Base-by-base conservation (phyloP, 345 rosid genomes). In the Streptanthus diversifolius region DNA sequence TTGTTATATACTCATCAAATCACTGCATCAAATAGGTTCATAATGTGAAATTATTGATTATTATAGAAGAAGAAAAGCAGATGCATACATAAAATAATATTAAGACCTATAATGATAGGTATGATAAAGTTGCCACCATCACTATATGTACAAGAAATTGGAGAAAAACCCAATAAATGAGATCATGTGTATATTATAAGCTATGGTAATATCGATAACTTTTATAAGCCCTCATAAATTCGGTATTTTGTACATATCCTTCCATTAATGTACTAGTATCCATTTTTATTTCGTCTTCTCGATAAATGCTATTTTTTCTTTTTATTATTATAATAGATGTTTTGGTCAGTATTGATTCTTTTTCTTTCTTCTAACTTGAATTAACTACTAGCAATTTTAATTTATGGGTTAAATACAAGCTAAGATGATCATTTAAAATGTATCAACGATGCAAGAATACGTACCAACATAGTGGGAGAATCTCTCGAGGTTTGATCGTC, bases 391-490 rank as follows among this genome's bases (percentile, higher is more conserved):
- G 21, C 39, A 54, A 11, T n/a, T 8, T 30, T 32, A 19, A 0
- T 43, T 4, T 18, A n/a, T 55, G 15, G 24, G 8, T 19, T 64
- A 47, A 14, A 6, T 24, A 52, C 17, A 9, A 40, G 15, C 27
- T 14, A 54, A 37, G 18, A 4, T 35, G 5, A 32, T 25, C 8
- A 17, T 73, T 17, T 57, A 27, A 36, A 47, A 30, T 55, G 43
- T 11, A 60, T 24, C 4, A 56, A 44, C n/a, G 49, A 60, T 61
- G 22, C 44, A 55, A 74, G 41, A 13, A 37, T 7, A 72, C 47
- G 9, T 83, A 90, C 96, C 98, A 70, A 93, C 88, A 70, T 85
- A 93, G 68, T 87, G 82, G 19, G 93, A 79, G 84, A 93, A 93
- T 77, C 78, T 85, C 75, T 93, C 98, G 11, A 90, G 81, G 70